phyloP scores from a whole-genome alignment of 768 basidiomycete species.

The Serendipita sp. region DNA sequence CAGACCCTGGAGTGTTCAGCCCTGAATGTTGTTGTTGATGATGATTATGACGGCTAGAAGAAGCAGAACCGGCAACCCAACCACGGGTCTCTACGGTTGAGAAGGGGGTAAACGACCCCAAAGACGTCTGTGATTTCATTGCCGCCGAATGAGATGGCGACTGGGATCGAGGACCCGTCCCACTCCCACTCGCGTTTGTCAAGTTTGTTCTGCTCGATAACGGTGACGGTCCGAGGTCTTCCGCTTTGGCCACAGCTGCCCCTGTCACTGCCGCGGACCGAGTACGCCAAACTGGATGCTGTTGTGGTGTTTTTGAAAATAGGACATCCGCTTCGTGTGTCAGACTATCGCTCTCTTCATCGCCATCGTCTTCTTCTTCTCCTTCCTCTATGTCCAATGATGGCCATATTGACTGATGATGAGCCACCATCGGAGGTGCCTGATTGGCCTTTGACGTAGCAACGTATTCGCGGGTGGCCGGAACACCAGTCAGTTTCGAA shows the following conservation, averaged over 20 bases:
- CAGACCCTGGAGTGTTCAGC: too few relatives aligned
- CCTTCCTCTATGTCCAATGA: not conserved
- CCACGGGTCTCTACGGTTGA: not conserved
- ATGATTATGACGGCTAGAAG: too few relatives aligned
- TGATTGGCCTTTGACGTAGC: not conserved
- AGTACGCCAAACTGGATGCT: not conserved
- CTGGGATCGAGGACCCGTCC: not conserved
- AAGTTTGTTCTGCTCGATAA: not conserved
- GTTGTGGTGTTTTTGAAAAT: not conserved
- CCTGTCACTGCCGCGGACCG: not conserved
- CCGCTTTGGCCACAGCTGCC: too few relatives aligned
- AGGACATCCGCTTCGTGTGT: not conserved
- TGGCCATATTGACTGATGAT: conserved; percentile 2
- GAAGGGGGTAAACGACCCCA: not conserved
- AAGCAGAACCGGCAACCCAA: not conserved
- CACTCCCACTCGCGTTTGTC: too few relatives aligned
- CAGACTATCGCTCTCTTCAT: not conserved
- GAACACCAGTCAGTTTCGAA: too few relatives aligned
- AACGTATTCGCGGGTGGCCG: too few relatives aligned
- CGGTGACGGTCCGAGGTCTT: not conserved
- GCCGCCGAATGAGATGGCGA: not conserved
- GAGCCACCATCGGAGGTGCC: not conserved
- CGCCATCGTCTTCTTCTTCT: not conserved
- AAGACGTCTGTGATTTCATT: not conserved
- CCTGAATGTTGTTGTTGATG: too few relatives aligned